Base-by-base conservation (phyloP, 805 yeast genomes). In the Suhomyces vadensis region DNA sequence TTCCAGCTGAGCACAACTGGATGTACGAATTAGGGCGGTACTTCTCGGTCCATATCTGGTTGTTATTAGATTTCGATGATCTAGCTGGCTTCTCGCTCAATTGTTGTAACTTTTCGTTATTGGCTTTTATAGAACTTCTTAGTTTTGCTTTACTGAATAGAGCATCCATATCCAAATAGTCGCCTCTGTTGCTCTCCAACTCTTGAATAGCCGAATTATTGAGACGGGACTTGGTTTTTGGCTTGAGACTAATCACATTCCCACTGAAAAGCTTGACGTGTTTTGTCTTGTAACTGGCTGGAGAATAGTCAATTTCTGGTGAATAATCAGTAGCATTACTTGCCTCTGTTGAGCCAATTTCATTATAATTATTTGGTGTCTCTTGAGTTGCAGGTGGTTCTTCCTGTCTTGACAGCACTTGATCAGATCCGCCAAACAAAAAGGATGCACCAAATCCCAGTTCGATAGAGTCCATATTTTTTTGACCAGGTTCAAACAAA, bases 1-100 rank as follows among this genome's bases (percentile, higher is more conserved):
- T 71, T n/a, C 76, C 77, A 2, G 72, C 75, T 0, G 74, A 61
- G 47, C 75, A 70, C 33, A 72, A 55, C 39, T 69, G 64, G 9
- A 71, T 41, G 47, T 62, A 71, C 16, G 51, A 47, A 10, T 42
- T 47, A 4, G 77, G 77, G 23, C 64, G 51, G 48, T 71, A 71
- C 53, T 70, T 70, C 31, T 71, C 75, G 2, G 73, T 53, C 75
- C 75, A 71, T 21, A 60, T 43, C 21, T 38, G 22, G n/a, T 27
- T 22, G 4, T 13, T 19, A 13, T 20, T 36, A 2, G 27, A 20
- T 19, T 21, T 16, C 13, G 21, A 21, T 5, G 36, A 16, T 22
- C n/a, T 8, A 7, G 21, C 7, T 26, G 14, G 21, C 31, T 19
- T 39, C 11, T 27, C 21, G 16, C 14, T 21, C 31, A 39, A 17